phyloP scores from a whole-genome alignment of 2,329 filamentous ascomycete genomes.

The Colletotrichum lentis region DNA sequence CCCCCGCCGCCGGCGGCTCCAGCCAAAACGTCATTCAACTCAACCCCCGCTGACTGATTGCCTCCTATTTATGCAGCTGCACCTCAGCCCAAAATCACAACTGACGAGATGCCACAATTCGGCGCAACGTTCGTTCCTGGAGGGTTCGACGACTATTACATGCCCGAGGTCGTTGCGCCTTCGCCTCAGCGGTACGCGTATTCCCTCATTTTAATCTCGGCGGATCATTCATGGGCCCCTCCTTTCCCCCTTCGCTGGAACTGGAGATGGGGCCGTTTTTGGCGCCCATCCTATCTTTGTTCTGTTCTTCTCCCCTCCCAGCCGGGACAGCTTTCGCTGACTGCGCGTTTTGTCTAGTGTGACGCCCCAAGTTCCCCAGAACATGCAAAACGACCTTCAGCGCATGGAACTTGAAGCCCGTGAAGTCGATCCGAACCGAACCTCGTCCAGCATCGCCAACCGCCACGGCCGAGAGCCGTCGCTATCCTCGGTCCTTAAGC shows the following conservation, averaged over 20 bases:
- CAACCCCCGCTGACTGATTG: conserved; percentile 39
- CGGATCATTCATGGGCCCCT: conserved; percentile 34
- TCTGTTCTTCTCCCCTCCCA: conserved; percentile 15
- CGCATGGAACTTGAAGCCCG: conserved; percentile 84
- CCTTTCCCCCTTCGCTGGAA: conserved; percentile 26
- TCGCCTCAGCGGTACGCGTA: conserved; percentile 63
- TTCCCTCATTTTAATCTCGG: conserved; percentile 33
- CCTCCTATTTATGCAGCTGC: conserved; percentile 45
- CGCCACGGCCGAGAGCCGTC: conserved; percentile 56
- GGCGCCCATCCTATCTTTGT: conserved; percentile 24
- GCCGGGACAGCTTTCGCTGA: conserved; percentile 45
- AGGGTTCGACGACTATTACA: conserved; percentile 67
- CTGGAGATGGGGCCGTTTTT: conserved; percentile 32
- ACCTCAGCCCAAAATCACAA: conserved; percentile 46
- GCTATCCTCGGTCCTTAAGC: conserved; percentile 51
- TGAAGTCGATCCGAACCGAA: conserved; percentile 55
- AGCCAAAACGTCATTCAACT: conserved; percentile 41
- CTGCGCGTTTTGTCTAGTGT: conserved; percentile 66
- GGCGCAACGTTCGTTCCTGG: conserved; percentile 68
- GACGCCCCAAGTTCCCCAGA: conserved; percentile 94
- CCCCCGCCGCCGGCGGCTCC: conserved; percentile 31
- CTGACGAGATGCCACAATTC: conserved; percentile 56
- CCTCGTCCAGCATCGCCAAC: conserved; percentile 43
- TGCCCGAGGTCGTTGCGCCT: conserved; percentile 67
- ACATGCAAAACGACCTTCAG: conserved; percentile 94